phyloP scores from a whole-genome alignment of 257 asterid genomes.

The Leonotis leonurus region DNA sequence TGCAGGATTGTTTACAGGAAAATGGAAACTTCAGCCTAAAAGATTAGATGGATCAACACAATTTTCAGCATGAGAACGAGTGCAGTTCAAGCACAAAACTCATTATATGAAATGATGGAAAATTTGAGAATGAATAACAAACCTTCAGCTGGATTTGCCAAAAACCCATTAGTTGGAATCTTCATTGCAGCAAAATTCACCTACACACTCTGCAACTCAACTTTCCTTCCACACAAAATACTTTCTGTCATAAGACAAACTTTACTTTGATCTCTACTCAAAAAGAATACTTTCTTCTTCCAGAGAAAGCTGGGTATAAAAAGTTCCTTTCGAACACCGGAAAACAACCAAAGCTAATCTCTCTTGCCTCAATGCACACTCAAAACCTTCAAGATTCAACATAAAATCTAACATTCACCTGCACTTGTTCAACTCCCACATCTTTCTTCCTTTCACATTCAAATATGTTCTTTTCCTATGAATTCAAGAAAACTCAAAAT shows the following conservation, averaged over 20 bases:
- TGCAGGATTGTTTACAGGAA: not conserved
- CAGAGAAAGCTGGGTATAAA: not conserved
- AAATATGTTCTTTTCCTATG: too few species aligned
- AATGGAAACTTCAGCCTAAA: not conserved
- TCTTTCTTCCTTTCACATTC: constrained; percentile 14
- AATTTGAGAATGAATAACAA: constrained; percentile 9
- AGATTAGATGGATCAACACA: constrained; percentile 1
- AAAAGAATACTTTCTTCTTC: constrained; percentile 7
- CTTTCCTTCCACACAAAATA: constrained; percentile 15
- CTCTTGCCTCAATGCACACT: not conserved
- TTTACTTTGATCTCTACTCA: not conserved
- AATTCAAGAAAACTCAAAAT: constrained; percentile 15
- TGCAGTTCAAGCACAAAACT: not conserved
- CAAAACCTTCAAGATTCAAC: constrained; percentile 12
- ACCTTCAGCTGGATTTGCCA: constrained; percentile 86
- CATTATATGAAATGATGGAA: not conserved
- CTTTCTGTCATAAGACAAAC: constrained; percentile 15
- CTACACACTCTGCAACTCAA: constrained; percentile 16
- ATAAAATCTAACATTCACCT: not conserved
- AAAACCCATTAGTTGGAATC: constrained; percentile 65
- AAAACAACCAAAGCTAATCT: constrained; percentile 1
- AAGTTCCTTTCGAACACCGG: not conserved
- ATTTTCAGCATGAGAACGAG: constrained; percentile 1
- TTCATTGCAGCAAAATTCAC: constrained; percentile 46
- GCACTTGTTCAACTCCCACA: constrained; percentile 4